Percentiles rank a stretch among this genome's conserved stretches.
Evolutionary conservation across 2,329 filamentous ascomycete genomes (phyloP).

Genomic region (Ceratocystis albifundus): DNA sequence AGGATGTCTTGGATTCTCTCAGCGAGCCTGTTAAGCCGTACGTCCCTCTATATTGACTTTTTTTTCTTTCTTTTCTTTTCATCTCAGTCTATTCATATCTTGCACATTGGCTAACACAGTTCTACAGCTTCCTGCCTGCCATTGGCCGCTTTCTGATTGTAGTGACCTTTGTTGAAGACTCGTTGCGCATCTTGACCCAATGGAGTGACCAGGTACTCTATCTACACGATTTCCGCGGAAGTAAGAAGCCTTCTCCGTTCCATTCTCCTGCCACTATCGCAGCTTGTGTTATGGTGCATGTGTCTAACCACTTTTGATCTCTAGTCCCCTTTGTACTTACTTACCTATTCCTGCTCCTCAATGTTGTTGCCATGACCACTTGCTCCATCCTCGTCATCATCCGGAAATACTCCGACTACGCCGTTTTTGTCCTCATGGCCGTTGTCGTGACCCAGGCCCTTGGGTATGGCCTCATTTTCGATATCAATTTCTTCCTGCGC

Average conservation of each 20-base stretch:
- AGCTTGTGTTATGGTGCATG: too few relatives aligned
- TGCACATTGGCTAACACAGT: background rate
- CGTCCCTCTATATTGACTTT: slow-evolving; percentile 34
- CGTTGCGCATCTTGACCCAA: slow-evolving; percentile 90
- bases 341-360: slow-evolving; percentile 82
- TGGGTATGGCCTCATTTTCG: slow-evolving; percentile 95
- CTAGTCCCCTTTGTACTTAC: slow-evolving; percentile 78
- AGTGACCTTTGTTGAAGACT: slow-evolving; percentile 95
- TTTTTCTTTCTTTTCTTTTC: too few relatives aligned
- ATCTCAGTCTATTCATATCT: too few relatives aligned
- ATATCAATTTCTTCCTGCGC: slow-evolving; percentile 99
- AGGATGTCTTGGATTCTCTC: slow-evolving; percentile 77
- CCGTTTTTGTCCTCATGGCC: slow-evolving; percentile 75
- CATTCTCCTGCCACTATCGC: too few relatives aligned
- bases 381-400: slow-evolving; percentile 81
- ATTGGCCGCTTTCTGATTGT: slow-evolving; percentile 97
- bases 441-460: slow-evolving; percentile 90
- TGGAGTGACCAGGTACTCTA: slow-evolving; percentile 93
- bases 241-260: slow-evolving; percentile 44
- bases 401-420: slow-evolving; percentile 86
- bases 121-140: slow-evolving; percentile 71
- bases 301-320: background rate
- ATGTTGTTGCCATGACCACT: slow-evolving; percentile 74
- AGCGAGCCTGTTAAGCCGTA: slow-evolving; percentile 92
- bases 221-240: slow-evolving; percentile 81